Conservation (phyloP, 257 asterid species). For the Fraxinus americana region DNA sequence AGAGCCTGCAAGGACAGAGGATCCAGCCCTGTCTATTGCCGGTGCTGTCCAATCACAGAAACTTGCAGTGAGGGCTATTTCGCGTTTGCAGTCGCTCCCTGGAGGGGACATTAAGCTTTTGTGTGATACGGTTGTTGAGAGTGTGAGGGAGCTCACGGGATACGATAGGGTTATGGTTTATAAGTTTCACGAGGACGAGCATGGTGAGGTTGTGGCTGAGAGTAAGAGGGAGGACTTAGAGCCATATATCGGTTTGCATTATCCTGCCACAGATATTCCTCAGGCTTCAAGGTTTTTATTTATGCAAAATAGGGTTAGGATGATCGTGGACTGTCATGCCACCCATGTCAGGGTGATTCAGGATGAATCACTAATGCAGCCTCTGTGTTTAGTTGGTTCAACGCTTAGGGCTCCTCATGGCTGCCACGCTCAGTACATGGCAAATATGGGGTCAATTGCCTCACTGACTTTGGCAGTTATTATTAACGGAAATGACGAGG, state of each 20-base stretch:
- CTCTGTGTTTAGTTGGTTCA: conserved; percentile 63
- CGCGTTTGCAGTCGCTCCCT: conserved; percentile 78
- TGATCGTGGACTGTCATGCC: conserved; percentile 63
- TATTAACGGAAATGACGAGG: conserved; percentile 62
- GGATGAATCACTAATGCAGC: conserved; percentile 64
- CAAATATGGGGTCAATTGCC: conserved; percentile 69
- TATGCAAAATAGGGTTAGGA: conserved; percentile 66
- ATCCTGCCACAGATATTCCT: conserved; percentile 67
- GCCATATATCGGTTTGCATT: conserved; percentile 63
- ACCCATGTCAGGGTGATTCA: conserved; percentile 50
- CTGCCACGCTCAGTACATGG: conserved; percentile 71
- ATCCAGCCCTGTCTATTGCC: conserved; percentile 75
- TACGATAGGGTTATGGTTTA: conserved; percentile 87
- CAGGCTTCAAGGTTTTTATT: conserved; percentile 69
- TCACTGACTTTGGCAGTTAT: conserved; percentile 58
- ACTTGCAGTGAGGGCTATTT: conserved; percentile 80
- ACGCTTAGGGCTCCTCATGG: conserved; percentile 68
- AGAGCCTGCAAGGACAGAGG: conserved; percentile 82
- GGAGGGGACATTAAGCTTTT: conserved; percentile 77
- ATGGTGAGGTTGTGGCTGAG: conserved; percentile 71
- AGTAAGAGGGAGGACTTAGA: conserved; percentile 61
- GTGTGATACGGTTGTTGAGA: conserved; percentile 71
- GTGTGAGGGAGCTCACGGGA: conserved; percentile 75
- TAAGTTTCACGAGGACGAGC: conserved; percentile 85
- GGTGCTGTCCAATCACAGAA: conserved; percentile 91